Evolutionary conservation across 306 rosid genomes (phyloP).

Genomic region (Crotalaria pallida): DNA sequence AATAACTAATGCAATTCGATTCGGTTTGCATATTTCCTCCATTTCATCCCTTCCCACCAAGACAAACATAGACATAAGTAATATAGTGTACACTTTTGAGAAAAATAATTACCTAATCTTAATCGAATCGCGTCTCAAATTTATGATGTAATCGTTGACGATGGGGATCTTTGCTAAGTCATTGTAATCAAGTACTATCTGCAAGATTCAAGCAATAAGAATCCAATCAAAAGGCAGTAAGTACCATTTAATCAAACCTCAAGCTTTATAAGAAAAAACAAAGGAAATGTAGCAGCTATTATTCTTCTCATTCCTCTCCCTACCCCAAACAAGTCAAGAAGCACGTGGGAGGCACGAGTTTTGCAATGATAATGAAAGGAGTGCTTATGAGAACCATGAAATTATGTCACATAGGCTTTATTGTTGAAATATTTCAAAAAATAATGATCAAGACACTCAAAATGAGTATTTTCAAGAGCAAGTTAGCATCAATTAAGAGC

Average conservation of each 20-base stretch:
- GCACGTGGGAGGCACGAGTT: too few species aligned
- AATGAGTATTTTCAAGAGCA: too few species aligned
- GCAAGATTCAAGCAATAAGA: slow-evolving; percentile 29
- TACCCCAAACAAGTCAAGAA: not conserved
- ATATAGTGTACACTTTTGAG: not conserved
- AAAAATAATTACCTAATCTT: slow-evolving; percentile 46
- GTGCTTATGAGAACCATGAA: too few species aligned
- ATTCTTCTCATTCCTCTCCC: not conserved
- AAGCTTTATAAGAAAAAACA: slow-evolving; percentile 3
- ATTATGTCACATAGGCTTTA: too few species aligned
- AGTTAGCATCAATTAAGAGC: too few species aligned
- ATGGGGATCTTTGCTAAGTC: slow-evolving; percentile 66
- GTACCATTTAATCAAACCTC: not conserved
- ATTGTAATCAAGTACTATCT: slow-evolving; percentile 65
- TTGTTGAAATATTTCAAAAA: too few species aligned
- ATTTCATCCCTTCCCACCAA: too few species aligned
- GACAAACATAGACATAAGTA: too few species aligned
- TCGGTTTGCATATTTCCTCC: too few species aligned
- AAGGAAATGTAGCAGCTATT: not conserved
- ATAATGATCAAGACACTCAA: too few species aligned
- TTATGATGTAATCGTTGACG: slow-evolving; percentile 32
- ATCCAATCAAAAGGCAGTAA: slow-evolving; percentile 27
- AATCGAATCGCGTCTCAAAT: slow-evolving; percentile 10
- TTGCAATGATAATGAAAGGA: too few species aligned
- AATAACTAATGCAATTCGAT: too few species aligned